Evolutionary conservation across 1,139 yeast genomes (phyloP), one percentile per base, ranked within the genome.

Genomic region (Debaryomyces nepalensis): DNA sequence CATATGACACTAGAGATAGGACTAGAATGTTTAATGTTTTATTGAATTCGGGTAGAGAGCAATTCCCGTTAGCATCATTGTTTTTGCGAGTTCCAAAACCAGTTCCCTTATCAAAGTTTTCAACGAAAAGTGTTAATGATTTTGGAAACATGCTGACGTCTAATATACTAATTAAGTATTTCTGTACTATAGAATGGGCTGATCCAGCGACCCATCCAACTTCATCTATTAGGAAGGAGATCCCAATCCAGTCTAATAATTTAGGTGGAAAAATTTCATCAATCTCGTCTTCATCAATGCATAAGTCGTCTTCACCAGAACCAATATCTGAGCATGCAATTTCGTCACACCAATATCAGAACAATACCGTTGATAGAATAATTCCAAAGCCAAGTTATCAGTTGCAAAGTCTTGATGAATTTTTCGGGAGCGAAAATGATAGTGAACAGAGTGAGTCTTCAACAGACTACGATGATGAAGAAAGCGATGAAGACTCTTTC

Each of bases 1-100:
- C 81, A 5, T 82, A 82, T 54, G 97, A 89, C 57, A 79, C 88
- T 0, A 75, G 99, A 48, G 99, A 95, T 57, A 75, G 95, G 44
- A 88, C 96, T 0, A 74, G 99, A 49, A 75, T 86, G 71, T 71
- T 89, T 33, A 70, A 79, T 27, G 78, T 82, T 1, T 75, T 75
- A 36, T 71, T 75, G 32, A 63, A 65, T 40, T 55, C 63, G 2
- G 66, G 66, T 44, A 65, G 46, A 32, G 63, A 61, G 21, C 64
- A 68, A 44, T 58, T 63, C 6, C 82, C 83, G 48, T 69, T 95
- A 50, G 93, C 95, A 0, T 74, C 87, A 0, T 70, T 95, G 33
- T 71, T 93, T 43, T 73, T 93, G 27, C 96, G 90, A 56, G 93
- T 87, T 0, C 89, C 95, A 2, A 90, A 91, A 54, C 89, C 87